Evolutionary conservation across 768 basidiomycete species (phyloP).

Genomic region (Auriculariales sp.): DNA sequence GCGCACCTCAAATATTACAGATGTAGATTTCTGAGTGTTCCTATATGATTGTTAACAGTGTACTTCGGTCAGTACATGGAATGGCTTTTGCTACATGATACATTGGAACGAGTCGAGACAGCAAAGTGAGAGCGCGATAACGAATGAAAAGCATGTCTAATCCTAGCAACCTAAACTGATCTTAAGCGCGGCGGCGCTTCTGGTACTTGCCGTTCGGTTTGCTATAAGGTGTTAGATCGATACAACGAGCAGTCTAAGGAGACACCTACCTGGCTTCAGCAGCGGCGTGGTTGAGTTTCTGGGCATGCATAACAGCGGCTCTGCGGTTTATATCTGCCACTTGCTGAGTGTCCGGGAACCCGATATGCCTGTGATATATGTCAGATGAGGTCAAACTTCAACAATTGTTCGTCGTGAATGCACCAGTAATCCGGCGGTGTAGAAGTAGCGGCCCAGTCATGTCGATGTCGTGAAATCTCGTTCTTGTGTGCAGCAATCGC

Average conservation of each 20-base stretch:
- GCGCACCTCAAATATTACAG: no score
- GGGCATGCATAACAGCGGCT: constrained; percentile 57
- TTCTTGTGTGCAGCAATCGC: constrained; percentile 42
- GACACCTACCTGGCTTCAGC: constrained; percentile 37
- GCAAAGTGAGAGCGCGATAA: no score
- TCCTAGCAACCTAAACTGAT: no score
- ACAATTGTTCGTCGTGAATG: no score
- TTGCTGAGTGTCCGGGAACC: constrained; percentile 79
- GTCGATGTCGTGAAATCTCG: constrained; percentile 55
- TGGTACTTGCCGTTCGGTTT: neutral
- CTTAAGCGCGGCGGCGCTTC: no score
- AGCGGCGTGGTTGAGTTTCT: constrained; percentile 46
- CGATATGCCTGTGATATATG: constrained; percentile 38
- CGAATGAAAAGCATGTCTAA: no score
- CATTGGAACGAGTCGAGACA: no score
- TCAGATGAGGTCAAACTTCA: no score
- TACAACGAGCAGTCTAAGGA: neutral
- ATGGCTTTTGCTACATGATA: no score
- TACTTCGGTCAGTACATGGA: no score
- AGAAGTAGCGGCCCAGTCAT: constrained; percentile 50
- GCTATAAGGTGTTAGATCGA: neutral
- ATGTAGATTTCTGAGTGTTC: no score
- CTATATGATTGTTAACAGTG: no score
- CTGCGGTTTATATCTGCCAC: constrained; percentile 56
- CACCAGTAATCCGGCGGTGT: constrained; percentile 77